These are phyloP conservation scores for Pouteria campechiana DNA, from an alignment of 179 eudicot species.

Conservation along the genomic window DNA sequence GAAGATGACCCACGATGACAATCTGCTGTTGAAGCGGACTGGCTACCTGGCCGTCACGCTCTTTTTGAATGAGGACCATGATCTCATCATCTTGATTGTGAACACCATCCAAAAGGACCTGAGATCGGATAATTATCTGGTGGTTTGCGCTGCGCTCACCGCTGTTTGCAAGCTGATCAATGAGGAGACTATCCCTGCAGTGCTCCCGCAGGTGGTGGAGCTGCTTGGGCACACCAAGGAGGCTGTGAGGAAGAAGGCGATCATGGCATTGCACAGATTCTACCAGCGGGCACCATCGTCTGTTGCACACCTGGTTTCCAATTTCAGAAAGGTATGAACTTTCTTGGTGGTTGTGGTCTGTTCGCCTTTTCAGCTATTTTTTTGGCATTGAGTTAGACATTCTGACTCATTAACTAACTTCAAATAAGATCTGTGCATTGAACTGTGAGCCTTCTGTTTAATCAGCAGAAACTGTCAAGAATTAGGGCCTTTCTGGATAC, in stretches of 20 bases:
- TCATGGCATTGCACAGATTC: constrained; percentile 94
- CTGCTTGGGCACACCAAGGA: constrained; percentile 68
- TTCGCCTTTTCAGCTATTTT: not conserved
- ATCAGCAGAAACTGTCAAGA: too few relatives aligned
- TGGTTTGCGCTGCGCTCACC: constrained; percentile 85
- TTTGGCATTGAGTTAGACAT: not conserved
- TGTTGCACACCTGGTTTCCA: constrained; percentile 59
- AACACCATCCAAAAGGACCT: constrained; percentile 98
- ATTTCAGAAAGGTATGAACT: constrained; percentile 60
- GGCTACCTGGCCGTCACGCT: constrained; percentile 88
- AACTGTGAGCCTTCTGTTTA: too few relatives aligned
- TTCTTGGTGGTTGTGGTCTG: not conserved
- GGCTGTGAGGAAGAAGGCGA: constrained; percentile 91
- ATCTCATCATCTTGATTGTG: constrained; percentile 78
- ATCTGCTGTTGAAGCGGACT: constrained; percentile 51
- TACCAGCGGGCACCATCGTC: constrained; percentile 68
- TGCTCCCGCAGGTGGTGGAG: constrained; percentile 84
- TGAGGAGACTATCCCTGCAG: constrained; percentile 94
- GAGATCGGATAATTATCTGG: constrained; percentile 77
- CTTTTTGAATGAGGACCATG: constrained; percentile 83
- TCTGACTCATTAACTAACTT: too few relatives aligned
- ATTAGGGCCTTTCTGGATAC: too few relatives aligned
- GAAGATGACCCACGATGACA: constrained; percentile 88
- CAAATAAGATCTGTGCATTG: too few relatives aligned
- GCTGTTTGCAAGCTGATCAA: constrained; percentile 82